Evolutionary conservation across 306 rosid genomes (phyloP).

Genomic region (Senna tora): DNA sequence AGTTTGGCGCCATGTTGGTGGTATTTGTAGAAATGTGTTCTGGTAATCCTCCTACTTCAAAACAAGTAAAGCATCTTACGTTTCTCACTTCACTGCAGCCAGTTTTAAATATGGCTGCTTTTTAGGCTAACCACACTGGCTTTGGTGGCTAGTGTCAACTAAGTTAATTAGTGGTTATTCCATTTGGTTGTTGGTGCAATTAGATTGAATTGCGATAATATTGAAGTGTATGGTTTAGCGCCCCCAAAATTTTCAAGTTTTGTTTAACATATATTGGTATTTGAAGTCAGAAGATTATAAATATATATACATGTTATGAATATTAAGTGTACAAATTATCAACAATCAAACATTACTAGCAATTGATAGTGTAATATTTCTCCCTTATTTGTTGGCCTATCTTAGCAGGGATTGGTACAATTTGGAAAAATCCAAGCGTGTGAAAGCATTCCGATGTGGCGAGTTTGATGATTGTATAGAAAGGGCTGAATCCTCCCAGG

Average conservation of each 20-base stretch:
- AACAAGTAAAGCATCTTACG: neutral
- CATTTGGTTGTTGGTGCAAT: neutral
- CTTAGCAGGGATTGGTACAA: conserved; percentile 92
- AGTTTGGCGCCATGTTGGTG: neutral
- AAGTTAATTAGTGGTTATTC: conserved; percentile 7
- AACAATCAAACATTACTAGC: neutral
- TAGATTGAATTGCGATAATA: neutral
- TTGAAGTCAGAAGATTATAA: neutral
- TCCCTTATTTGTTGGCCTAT: conserved; percentile 33
- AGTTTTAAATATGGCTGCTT: conserved; percentile 4
- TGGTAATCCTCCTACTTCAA: neutral
- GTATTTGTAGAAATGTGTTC: neutral
- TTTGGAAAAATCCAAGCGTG: conserved; percentile 97
- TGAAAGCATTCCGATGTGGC: conserved; percentile 90
- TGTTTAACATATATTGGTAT: neutral
- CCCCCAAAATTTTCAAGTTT: neutral
- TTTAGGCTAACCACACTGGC: neutral
- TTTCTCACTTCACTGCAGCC: neutral
- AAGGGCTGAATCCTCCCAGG: conserved; percentile 86
- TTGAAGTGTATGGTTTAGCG: conserved; percentile 4
- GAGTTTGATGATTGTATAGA: conserved; percentile 96
- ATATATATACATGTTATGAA: neutral
- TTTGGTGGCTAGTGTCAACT: conserved; percentile 6
- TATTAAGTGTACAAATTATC: neutral
- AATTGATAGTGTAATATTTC: neutral